Base-by-base conservation (phyloP, 2,329 filamentous ascomycete species). In the Amauroascus niger region DNA sequence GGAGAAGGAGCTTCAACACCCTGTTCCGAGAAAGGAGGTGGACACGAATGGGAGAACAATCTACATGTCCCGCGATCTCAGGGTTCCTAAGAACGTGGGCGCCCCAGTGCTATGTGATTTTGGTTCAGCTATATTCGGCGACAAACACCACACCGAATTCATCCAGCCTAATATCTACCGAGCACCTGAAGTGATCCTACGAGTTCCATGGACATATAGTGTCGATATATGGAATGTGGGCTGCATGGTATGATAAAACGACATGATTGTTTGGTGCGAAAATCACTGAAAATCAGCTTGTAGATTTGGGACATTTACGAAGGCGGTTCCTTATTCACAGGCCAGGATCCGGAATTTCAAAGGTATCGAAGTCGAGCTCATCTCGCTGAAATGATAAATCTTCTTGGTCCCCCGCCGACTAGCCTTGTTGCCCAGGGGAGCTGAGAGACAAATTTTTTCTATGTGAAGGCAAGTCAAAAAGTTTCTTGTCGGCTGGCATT, bases 291-390 rank as follows among this genome's bases (percentile, higher is more conserved):
- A n/a, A n/a, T n/a, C n/a, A n/a, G n/a, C n/a, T 57, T 1, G 52
- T 52, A 76, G 74, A 70, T 75, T 26, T 71, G 66, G 67, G 61
- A 70, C 60, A 58, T 70, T 0, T 77, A 71, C 50, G 70, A 79
- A 63, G 71, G 73, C 2, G 63, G 58, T 65, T 30, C 53, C 40
- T 28, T 56, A 71, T 40, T 32, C 28, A 44, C 14, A 16, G 24
- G 22, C 13, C 33, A 66, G 0, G 72, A 75, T 47, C 65, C 68
- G 0, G 67, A 72, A 57, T 55, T 59, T 37, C 41, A 71, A 9
- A 63, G 26, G 0, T 77, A 77, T 43, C 61, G 69, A 6, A 73
- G 69, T 48, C 66, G 72, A 49, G 72, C 73, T 0, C 62, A 62
- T 43, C 33, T 65, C 2, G 62, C 62, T 16, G 61, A 64, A 39